Base-by-base conservation (phyloP, 768 basidiomycete genomes). In the Mycena epipterygia region DNA sequence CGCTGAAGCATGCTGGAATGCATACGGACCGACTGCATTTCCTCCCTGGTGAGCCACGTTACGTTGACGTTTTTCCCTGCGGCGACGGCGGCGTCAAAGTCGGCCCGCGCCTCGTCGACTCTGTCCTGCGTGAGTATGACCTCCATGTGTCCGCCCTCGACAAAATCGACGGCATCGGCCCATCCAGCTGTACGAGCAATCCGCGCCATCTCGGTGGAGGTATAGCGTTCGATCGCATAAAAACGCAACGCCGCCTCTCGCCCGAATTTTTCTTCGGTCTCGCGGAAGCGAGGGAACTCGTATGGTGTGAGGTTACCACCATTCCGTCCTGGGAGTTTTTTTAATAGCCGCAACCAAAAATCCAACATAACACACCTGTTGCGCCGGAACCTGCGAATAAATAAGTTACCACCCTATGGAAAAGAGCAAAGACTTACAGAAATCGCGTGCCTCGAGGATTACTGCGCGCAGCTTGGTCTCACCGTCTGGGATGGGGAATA, bases 381-480 rank as follows among this genome's bases (percentile, higher is more conserved):
- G 93, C 92, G 39, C 93, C 93, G 64, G 91, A 89, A 79, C 92
- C 92, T 91, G 77, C 16, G 42, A 19, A 9, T 9, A 32, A 9
- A 32, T 2, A 9, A 41, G 21, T 44, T 44, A 44, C 6, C n/a
- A 44, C 19, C 6, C 39, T 6, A n/a, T n/a, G 39, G 8, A 41
- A 41, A 16, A n/a, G 23, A 14, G 14, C 23, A 42, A 41, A 42
- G 0, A 84, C 93, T 81, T 27, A 95, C 95, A 93, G 79, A 96
- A 92, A 76, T 95, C 92, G 74, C 96, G 84, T 5, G 95, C 96
- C 76, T 97, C 96, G 12, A 98, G 79, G 16, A 97, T 82, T 21
- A 91, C 89, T 0, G 91, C 84, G 33, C 82, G 89, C 49, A 88
- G 67, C 70, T 52, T 27, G 58, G 60, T 25, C 67, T 35, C 25